Percentiles rank a stretch among this genome's conserved stretches.
Conservation (phyloP, 2,329 filamentous ascomycete species). For the Didymella lethalis region DNA sequence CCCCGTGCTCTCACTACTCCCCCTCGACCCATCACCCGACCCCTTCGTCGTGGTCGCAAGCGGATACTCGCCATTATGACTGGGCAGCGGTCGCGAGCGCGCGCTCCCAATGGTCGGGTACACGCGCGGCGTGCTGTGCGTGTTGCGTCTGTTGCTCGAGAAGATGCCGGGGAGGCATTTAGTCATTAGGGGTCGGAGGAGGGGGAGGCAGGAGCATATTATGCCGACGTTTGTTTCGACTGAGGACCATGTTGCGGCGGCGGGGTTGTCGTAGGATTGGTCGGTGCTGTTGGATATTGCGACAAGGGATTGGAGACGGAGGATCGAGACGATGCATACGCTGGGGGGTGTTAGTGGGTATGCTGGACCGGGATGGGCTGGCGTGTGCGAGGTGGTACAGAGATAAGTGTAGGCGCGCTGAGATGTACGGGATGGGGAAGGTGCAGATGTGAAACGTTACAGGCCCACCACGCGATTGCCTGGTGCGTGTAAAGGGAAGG, state of each 20-base stretch:
- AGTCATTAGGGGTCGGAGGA: constrained; percentile 39
- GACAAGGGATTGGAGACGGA: constrained; percentile 45
- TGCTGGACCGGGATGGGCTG: constrained; percentile 1
- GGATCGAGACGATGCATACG: constrained; percentile 47
- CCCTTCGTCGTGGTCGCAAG: constrained; percentile 20
- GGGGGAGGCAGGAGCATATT: constrained; percentile 45
- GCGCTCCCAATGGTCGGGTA: constrained; percentile 27
- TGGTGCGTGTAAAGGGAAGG: background rate
- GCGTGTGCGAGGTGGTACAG: constrained; percentile 1
- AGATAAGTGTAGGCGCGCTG: background rate
- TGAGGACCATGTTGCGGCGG: constrained; percentile 42
- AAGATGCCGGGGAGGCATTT: constrained; percentile 36
- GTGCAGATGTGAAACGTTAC: constrained; percentile 14
- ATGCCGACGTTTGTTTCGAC: constrained; percentile 46
- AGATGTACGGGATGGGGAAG: constrained; percentile 16
- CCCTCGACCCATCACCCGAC: constrained; percentile 11
- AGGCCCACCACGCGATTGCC: constrained; percentile 8
- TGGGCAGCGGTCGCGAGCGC: constrained; percentile 11
- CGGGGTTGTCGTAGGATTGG: constrained; percentile 44
- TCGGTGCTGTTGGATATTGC: constrained; percentile 42
- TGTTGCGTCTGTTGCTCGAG: constrained; percentile 26
- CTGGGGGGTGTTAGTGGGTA: constrained; percentile 27
- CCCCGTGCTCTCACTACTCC: constrained; percentile 11
- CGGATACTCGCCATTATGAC: constrained; percentile 18
- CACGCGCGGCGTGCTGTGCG: constrained; percentile 15